A percentile compares a stretch with the other conserved stretches of the same genome.
Evolutionary conservation across 1,284 basidiomycete species (phyloP).

Genomic region (Cyathus olla): DNA sequence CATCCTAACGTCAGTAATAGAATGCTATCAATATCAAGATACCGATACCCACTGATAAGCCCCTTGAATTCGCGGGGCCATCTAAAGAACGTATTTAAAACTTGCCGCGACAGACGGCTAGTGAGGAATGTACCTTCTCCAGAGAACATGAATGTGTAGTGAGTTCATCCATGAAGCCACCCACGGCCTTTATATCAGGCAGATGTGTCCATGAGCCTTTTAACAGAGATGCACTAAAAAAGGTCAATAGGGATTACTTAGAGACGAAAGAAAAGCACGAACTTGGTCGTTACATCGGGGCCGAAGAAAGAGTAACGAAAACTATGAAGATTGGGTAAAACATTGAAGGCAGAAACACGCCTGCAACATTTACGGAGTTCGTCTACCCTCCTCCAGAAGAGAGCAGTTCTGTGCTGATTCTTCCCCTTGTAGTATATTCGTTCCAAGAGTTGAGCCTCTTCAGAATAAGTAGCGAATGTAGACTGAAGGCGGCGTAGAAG

Average conservation of each 20-base stretch:
- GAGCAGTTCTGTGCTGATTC: slow-evolving; percentile 79
- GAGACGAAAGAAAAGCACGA: slow-evolving; percentile 24
- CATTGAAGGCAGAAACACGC: slow-evolving; percentile 56
- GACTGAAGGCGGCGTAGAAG: slow-evolving; percentile 62
- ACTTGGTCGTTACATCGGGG: slow-evolving; percentile 54
- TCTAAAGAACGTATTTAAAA: slow-evolving; percentile 48
- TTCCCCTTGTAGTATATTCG: slow-evolving; percentile 83
- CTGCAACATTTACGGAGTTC: slow-evolving; percentile 70
- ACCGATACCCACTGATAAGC: slow-evolving; percentile 62
- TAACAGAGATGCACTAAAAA: slow-evolving; percentile 50
- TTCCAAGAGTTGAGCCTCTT: slow-evolving; percentile 72
- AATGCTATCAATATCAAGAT: slow-evolving; percentile 8
- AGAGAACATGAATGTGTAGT: slow-evolving; percentile 47
- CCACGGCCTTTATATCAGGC: slow-evolving; percentile 52
- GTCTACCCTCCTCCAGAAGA: slow-evolving; percentile 76
- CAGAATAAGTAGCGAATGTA: slow-evolving; percentile 52
- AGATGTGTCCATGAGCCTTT: slow-evolving; percentile 73
- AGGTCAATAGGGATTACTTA: slow-evolving; percentile 4
- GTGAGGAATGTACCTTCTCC: slow-evolving; percentile 51
- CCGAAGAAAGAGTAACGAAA: slow-evolving; percentile 72
- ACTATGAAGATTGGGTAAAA: slow-evolving; percentile 55
- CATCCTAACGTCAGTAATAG: slow-evolving; percentile 2
- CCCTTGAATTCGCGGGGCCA: slow-evolving; percentile 54
- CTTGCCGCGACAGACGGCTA: neutral
- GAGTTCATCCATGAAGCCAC: slow-evolving; percentile 47